Evolutionary conservation across 306 rosid genomes (phyloP), one percentile per base, ranked within the genome.

Genomic region (Prinsepia uniflora): DNA sequence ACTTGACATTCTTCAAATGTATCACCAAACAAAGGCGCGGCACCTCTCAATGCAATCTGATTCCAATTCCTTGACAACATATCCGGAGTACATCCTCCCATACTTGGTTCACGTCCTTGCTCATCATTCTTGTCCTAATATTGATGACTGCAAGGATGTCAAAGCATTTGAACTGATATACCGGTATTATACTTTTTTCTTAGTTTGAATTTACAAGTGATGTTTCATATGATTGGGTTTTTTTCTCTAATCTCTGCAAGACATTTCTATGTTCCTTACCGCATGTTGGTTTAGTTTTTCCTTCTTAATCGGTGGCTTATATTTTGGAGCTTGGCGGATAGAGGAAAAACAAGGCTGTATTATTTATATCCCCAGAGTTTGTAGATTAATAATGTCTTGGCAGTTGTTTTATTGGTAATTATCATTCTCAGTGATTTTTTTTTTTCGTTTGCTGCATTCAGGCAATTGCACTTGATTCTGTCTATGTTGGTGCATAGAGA

Each of bases 1-100:
- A 73, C 79, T 83, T 64, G 99, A 95, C 81, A 86, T 95, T 81
- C 82, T 95, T 84, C 99, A 89, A 80, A 89, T 89, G 96, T 88
- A 75, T 81, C 87, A 89, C 79, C 99, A 86, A 78, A 74, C 88
- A 7, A 95, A 87, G 85, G 86, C 91, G 18, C 88, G 92, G 0
- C 91, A 91, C 72, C 74, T 70, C 60, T 76, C 90, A 30, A 60
- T 79, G 68, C 97, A 87, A 75, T 82, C 87, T 45, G 93, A 95
- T 85, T 75, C 88, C 42, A 87, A 74, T 85, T 83, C 96, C 72
- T 77, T 63, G 74, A 74, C 96, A 63, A 72, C 83, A 70, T 89
- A 85, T 79, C 97, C 99, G 41, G 99, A 91, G 78, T 80, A 81
- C 86, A 87, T 95, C 74, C 80, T 95, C 54, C 91, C 96, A 43